Evolutionary conservation across 1,139 yeast genomes (phyloP).

Genomic region (Pneumocystis jirovecii): DNA sequence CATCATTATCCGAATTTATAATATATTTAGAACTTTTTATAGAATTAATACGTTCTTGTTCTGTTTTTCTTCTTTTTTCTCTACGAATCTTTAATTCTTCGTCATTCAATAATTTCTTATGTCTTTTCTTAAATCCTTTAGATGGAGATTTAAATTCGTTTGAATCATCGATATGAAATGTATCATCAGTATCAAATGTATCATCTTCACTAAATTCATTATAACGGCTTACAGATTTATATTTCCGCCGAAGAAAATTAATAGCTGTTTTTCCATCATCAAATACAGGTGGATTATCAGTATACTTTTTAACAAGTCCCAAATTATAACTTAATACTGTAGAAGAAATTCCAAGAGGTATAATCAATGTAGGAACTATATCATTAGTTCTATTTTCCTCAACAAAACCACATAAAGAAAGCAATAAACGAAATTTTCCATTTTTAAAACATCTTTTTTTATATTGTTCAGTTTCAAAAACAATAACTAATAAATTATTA

Average conservation of each 20-base stretch:
- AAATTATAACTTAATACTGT: constrained; percentile 5
- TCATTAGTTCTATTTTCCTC: constrained; percentile 3
- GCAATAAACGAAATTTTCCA: constrained; percentile 11
- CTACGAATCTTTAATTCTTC: constrained; percentile 5
- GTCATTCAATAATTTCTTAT: constrained; percentile 2
- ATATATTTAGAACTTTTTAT: constrained; percentile 11
- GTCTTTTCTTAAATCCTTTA: neutral
- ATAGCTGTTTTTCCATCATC: constrained; percentile 9
- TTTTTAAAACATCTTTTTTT: constrained; percentile 8
- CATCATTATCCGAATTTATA: constrained; percentile 13
- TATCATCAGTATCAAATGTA: constrained; percentile 5
- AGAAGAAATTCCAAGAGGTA: constrained; percentile 7
- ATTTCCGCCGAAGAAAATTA: constrained; percentile 7
- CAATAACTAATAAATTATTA: neutral
- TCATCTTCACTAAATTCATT: neutral
- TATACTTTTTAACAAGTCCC: constrained; percentile 4
- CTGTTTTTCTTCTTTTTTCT: constrained; percentile 5
- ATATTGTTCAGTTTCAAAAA: constrained; percentile 5
- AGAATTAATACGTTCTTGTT: constrained; percentile 2
- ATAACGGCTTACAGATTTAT: constrained; percentile 1
- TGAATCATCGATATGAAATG: constrained; percentile 1
- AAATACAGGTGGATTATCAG: constrained; percentile 12
- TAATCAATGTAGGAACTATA: constrained; percentile 3
- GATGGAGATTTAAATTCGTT: neutral
- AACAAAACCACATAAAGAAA: constrained; percentile 7